phyloP scores from a whole-genome alignment of 441 rosid species.

The Lepidium campestre region DNA sequence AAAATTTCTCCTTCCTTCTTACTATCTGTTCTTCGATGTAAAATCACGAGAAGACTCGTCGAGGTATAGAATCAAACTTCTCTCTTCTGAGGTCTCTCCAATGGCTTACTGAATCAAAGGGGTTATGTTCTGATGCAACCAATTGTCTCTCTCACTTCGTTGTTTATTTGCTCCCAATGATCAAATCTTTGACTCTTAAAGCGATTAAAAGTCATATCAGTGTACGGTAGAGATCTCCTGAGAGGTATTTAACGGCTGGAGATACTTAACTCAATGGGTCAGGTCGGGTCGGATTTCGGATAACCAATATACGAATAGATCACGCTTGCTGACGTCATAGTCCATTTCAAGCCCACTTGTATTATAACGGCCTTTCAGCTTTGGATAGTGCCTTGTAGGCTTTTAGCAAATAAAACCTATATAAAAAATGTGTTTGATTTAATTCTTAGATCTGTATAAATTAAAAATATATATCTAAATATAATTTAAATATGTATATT shows the following conservation, averaged over 20 bases:
- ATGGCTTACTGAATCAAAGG: slow-evolving; percentile 47
- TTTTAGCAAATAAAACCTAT: too few relatives aligned
- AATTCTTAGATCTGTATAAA: too few relatives aligned
- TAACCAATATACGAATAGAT: background rate
- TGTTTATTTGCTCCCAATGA: background rate
- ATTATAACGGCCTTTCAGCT: background rate
- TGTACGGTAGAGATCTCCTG: slow-evolving; percentile 37
- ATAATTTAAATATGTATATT: too few relatives aligned
- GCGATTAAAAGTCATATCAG: slow-evolving; percentile 28
- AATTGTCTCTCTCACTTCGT: slow-evolving; percentile 18
- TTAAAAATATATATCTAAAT: too few relatives aligned
- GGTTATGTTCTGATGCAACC: slow-evolving; percentile 7
- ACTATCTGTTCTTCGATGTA: background rate
- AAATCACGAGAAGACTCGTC: background rate
- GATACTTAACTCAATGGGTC: background rate
- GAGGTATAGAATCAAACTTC: slow-evolving; percentile 7
- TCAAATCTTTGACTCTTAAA: slow-evolving; percentile 28
- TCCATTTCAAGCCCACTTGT: background rate
- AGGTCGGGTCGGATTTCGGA: background rate
- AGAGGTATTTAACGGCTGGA: background rate
- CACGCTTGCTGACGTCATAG: slow-evolving; percentile 2
- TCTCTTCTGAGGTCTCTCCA: slow-evolving; percentile 33
- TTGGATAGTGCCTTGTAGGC: background rate
- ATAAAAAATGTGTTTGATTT: too few relatives aligned
- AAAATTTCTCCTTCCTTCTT: background rate